Base-by-base conservation (phyloP, 805 yeast genomes). In the Candida sanyiensis region DNA sequence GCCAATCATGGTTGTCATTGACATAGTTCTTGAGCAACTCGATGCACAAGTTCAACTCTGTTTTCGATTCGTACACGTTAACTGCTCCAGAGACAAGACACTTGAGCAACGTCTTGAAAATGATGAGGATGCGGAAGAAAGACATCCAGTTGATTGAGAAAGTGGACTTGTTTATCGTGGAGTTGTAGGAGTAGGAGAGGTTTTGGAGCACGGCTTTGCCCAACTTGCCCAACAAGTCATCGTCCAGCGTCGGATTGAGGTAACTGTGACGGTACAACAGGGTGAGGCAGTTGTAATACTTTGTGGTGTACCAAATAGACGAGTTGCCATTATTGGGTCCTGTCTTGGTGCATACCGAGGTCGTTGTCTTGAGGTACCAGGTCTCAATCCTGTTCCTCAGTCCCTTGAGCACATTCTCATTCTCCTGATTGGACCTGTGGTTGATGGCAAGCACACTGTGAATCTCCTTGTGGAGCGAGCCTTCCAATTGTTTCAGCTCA, bases 71-170 rank as follows among this genome's bases (percentile, higher is more conserved):
- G 17, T 62, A 54, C 15, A 72, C 47, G 40, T 69, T 73, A 27
- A 73, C 64, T 18, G 66, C 59, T 64, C 72, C 67, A 37, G 66
- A 68, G 24, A 72, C 68, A 15, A 72, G 50, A 47, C 77, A 72
- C 41, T 67, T 67, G 9, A 73, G 48, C 17, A 72, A 58, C 1
- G 72, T 67, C 31, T 72, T 69, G 51, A 75, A 70, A 9, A 69
- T 66, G 11, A 70, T 64, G 25, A 73, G 44, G 11, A 73, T 67
- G 36, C 78, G 56, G 46, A 70, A 70, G n/a, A 72, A 54, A 1
- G 73, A 66, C 27, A 72, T 63, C 78, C 78, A 73, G 39, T 70
- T 70, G 35, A 66, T 50, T 1, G 76, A 75, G 18, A 70, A 51
- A 34, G 64, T 46, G 35, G 63, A 33, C 29, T 39, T 67, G 23